Evolutionary conservation across 768 basidiomycete species (phyloP), one percentile per base, ranked within the genome.

Genomic region (Phanerochaete sordida): DNA sequence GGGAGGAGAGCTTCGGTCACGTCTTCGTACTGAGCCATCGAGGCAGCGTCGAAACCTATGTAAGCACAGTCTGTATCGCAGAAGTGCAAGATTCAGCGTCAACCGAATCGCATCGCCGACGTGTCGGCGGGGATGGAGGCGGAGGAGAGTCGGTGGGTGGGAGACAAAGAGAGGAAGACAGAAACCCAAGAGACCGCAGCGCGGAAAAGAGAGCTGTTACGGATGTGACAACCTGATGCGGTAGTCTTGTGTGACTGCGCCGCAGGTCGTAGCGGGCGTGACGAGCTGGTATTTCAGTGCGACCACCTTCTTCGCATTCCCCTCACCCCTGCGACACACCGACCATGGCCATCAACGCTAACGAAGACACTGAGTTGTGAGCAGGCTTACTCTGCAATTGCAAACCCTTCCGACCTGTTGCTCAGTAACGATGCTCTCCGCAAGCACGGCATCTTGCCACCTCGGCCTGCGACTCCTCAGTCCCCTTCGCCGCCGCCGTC

Each of bases 361-460:
- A 94, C 79, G 91, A 96, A 78, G 95, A 98, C 72, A 96, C 95
- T 2, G 95, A 98, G 82, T 97, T 98, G 95, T 95, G 72, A 74
- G 91, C 73, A 23, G 27, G 9, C 7, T 33, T 26, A 35, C 7
- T 52, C 2, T 61, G 27, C 26, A 19, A 4, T 37, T 26, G 35
- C 24, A 26, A 54, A 59, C 60, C 30, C 60, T 37, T 57, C 64
- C 45, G 64, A 59, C 44, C 23, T 51, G 8, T 57, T 59, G n/a
- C 54, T 49, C 68, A 98, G 95, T 75, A 95, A 96, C 73, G 95
- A 98, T 69, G 91, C 90, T 23, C 84, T 98, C 12, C 89, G 94
- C 59, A 94, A 94, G 67, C 84, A 95, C 66, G 95, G 95, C 19
- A 95, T 97, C 69, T 75, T 98, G 26, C 93, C 93, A 2, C 88